Evolutionary conservation across 305 asterid species (phyloP).

Genomic region (Solanum hybrid): DNA sequence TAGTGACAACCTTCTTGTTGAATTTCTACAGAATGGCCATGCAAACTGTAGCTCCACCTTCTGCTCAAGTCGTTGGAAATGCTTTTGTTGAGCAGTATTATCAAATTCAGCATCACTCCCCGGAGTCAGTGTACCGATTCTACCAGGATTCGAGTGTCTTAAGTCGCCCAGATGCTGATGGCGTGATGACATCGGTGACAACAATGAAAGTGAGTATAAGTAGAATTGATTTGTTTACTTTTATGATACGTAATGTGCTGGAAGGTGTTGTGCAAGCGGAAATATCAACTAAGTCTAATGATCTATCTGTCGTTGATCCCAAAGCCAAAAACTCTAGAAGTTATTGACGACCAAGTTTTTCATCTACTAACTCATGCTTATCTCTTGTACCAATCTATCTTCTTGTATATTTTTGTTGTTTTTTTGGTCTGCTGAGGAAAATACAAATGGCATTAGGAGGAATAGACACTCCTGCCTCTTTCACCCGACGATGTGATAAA

Average conservation of each 20-base stretch:
- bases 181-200: constrained; percentile 61
- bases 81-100: constrained; percentile 97
- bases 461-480: neutral
- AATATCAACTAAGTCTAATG: neutral
- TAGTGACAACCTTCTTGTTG: neutral
- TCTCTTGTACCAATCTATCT: neutral
- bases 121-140: constrained; percentile 68
- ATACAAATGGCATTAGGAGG: neutral
- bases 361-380: neutral
- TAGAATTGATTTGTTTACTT: neutral
- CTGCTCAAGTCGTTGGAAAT: constrained; percentile 86
- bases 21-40: constrained; percentile 34
- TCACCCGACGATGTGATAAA: neutral
- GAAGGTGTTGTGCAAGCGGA: neutral
- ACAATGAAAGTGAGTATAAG: constrained; percentile 61
- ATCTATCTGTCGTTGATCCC: neutral
- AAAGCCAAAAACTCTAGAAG: neutral
- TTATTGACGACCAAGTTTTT: neutral
- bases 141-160: constrained; percentile 68
- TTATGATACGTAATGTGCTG: neutral
- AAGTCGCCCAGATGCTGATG: constrained; percentile 76
- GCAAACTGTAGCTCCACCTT: constrained; percentile 32
- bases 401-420: neutral
- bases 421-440: neutral
- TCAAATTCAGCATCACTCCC: constrained; percentile 74